Conservation (phyloP, 1,284 basidiomycete species). For the Cutaneotrichosporon cavernicola region DNA sequence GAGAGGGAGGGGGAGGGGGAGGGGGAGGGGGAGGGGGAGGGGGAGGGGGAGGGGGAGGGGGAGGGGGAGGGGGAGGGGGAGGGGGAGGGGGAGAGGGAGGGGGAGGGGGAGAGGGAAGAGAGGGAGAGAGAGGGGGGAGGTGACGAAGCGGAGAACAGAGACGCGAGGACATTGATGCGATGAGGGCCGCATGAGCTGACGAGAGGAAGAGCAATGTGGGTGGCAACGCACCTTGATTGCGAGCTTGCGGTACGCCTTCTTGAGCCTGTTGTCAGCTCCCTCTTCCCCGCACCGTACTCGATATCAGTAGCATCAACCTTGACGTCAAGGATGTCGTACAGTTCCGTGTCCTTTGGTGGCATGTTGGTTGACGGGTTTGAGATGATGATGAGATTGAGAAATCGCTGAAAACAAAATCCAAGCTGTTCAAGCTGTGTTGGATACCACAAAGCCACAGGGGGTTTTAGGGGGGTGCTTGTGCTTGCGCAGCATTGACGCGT, state of each 20-base stretch:
- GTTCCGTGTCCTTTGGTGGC: slow-evolving; percentile 48
- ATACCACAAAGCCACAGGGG: no score
- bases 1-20: background rate
- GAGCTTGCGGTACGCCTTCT: slow-evolving; percentile 93
- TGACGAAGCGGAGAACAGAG: no score
- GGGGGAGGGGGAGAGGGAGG: no score
- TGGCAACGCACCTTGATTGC: slow-evolving; percentile 75
- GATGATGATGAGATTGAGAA: background rate
- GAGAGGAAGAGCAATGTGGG: background rate
- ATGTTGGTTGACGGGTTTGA: slow-evolving; percentile 21
- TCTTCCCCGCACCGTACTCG: slow-evolving; percentile 33
- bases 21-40: slow-evolving; percentile 6
- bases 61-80: no score
- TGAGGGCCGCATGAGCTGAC: no score
- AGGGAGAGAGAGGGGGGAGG: no score
- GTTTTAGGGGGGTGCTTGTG: no score
- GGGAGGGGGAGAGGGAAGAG: no score
- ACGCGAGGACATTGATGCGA: no score
- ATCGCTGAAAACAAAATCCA: background rate
- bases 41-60: no score
- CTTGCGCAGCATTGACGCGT: background rate
- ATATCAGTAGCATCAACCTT: slow-evolving; percentile 49
- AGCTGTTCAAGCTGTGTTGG: no score
- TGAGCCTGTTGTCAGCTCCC: slow-evolving; percentile 57
- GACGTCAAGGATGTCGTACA: slow-evolving; percentile 52